A percentile compares a stretch with the other conserved stretches of the same genome.
Evolutionary conservation across 169 alveolate species (phyloP).

Genomic region (Ophryocystis elektroscirrha): DNA sequence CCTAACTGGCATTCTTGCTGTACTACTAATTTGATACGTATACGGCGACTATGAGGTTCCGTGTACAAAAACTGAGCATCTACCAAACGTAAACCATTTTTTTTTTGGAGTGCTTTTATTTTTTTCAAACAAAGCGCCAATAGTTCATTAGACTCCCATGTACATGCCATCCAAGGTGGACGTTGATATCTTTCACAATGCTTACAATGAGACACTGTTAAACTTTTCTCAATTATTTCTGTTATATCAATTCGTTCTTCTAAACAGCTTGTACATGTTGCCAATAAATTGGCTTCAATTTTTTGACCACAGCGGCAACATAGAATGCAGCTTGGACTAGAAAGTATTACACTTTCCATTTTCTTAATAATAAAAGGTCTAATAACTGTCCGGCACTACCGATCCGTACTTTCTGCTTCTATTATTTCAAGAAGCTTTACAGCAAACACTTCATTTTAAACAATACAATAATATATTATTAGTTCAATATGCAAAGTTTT

Average conservation of each 20-base stretch:
- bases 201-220: slow-evolving; percentile 50
- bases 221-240: slow-evolving; percentile 52
- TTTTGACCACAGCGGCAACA: slow-evolving; percentile 74
- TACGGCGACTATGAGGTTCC: slow-evolving; percentile 40
- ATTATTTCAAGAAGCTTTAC: no score
- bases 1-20: slow-evolving; percentile 72
- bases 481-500: no score
- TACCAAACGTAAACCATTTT: slow-evolving; percentile 52
- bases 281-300: slow-evolving; percentile 53
- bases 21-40: slow-evolving; percentile 75
- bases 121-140: slow-evolving; percentile 79
- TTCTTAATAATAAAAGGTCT: no score
- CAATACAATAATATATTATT: no score
- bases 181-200: slow-evolving; percentile 64
- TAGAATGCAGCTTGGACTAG: neutral
- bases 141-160: slow-evolving; percentile 83
- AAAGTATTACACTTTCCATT: neutral
- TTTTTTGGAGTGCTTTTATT: slow-evolving; percentile 66
- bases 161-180: slow-evolving; percentile 77
- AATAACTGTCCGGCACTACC: no score
- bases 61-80: slow-evolving; percentile 86
- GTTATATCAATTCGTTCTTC: slow-evolving; percentile 62
- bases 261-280: slow-evolving; percentile 69
- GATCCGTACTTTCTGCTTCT: no score
- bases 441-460: no score